These are phyloP conservation scores for Gynostemma pentaphyllum DNA, from an alignment of 306 rosid genomes.

Conservation along the genomic window DNA sequence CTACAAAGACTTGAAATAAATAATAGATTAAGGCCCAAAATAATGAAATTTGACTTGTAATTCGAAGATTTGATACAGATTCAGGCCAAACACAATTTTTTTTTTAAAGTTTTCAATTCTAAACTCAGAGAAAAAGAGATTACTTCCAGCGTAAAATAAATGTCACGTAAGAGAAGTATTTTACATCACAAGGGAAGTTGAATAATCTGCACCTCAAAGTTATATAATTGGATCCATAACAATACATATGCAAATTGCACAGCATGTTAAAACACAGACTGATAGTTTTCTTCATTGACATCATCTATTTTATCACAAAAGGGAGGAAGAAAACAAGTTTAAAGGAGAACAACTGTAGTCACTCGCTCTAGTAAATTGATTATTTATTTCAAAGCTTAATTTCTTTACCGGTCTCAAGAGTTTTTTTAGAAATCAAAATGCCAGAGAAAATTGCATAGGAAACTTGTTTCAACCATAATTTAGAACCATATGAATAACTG, in stretches of 20 bases:
- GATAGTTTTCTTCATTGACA: background rate
- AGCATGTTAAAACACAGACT: background rate
- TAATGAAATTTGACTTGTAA: background rate
- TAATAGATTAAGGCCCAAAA: background rate
- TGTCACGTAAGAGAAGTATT: background rate
- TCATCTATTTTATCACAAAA: background rate
- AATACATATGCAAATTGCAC: background rate
- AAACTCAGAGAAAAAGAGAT: too few relatives aligned
- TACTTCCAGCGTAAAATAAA: background rate
- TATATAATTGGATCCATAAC: background rate
- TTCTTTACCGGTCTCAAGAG: background rate
- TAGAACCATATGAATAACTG: constrained; percentile 3
- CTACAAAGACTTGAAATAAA: background rate
- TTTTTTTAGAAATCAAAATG: background rate
- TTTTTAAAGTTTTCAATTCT: too few relatives aligned
- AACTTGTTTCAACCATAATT: background rate
- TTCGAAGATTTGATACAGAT: background rate
- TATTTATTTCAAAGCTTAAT: background rate
- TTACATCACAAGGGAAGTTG: background rate
- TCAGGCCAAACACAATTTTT: background rate
- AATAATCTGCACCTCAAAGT: background rate
- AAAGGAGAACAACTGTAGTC: background rate
- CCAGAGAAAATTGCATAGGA: background rate
- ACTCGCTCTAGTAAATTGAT: background rate
- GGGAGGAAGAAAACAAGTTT: background rate